Evolutionary conservation across 2,329 filamentous ascomycete species (phyloP).

Genomic region (Rutstroemia sydowiana): DNA sequence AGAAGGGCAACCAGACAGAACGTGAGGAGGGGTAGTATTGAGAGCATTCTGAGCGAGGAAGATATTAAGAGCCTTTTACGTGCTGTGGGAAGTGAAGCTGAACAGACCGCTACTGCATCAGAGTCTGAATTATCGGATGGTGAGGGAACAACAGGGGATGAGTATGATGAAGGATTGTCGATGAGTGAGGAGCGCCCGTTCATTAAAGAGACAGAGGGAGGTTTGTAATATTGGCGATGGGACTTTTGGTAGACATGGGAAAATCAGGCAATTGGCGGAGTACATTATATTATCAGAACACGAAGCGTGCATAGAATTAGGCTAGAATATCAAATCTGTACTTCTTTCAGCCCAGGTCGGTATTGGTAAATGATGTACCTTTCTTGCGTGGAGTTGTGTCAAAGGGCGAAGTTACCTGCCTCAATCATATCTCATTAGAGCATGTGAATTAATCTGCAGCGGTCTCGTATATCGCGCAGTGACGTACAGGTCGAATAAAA

Average conservation of each 20-base stretch:
- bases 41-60: conserved; percentile 55
- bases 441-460: neutral
- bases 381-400: neutral
- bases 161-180: conserved; percentile 12
- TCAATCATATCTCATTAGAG: neutral
- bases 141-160: conserved; percentile 17
- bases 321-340: neutral
- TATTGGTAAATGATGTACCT: neutral
- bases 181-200: conserved; percentile 6
- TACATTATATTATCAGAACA: neutral
- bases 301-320: neutral
- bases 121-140: conserved; percentile 27
- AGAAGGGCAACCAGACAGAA: conserved; percentile 45
- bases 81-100: conserved; percentile 21
- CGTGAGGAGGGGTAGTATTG: conserved; percentile 44
- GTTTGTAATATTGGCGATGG: neutral
- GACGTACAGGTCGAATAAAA: neutral
- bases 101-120: conserved; percentile 30
- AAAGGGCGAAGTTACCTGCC: neutral
- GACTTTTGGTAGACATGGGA: neutral
- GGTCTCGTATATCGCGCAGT: neutral
- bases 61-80: conserved; percentile 45
- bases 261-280: neutral
- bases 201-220: conserved; percentile 3
- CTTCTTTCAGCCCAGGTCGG: neutral